Base-by-base conservation (phyloP, 495 filamentous ascomycete genomes). In the Lasiosphaeria miniovina region DNA sequence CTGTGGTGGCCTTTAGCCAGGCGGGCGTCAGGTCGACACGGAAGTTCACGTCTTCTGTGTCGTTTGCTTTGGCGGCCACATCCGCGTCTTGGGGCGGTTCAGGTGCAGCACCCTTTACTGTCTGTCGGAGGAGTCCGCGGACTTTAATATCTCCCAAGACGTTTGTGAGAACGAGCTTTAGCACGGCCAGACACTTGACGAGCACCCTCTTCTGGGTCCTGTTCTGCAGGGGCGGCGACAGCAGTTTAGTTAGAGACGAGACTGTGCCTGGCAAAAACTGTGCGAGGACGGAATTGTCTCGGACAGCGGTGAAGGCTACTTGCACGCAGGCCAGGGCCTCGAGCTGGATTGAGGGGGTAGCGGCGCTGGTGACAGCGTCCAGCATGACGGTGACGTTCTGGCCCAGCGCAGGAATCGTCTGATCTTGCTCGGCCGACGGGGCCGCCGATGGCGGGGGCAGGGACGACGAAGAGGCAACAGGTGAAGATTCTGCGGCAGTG, bases 211-310 rank as follows among this genome's bases (percentile, higher is more conserved):
- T 86, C 53, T 86, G 84, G 15, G 84, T 79, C 58, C 87, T 87
- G 58, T 77, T 75, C 55, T 85, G 82, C 6, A 82, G 84, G 2
- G 83, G 86, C 0, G 88, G 85, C 34, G 86, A 86, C 36, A 98
- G 73, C 14, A 88, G 76, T 71, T 87, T 92, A 10, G 86, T 88
- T 50, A 99, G 69, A 6, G 86, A 82, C 7, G 93, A 96, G 1
- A 96, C 86, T 4, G 91, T 91, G 7, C 95, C 90, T 7, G 94
- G 94, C 64, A 97, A 83, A 62, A 98, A 92, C 52, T 82, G 90
- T 4, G 88, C 88, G 51, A 96, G 78, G 4, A 90, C 83, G 9
- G 89, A 79, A 51, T 80, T 80, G 68, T 94, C 89, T 58, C 75
- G 81, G 15, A 96, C 80, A 24, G 83, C 82, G 12, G 67, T 61